Conservation (phyloP, 306 rosid species). For the Arachis hypogaea region DNA sequence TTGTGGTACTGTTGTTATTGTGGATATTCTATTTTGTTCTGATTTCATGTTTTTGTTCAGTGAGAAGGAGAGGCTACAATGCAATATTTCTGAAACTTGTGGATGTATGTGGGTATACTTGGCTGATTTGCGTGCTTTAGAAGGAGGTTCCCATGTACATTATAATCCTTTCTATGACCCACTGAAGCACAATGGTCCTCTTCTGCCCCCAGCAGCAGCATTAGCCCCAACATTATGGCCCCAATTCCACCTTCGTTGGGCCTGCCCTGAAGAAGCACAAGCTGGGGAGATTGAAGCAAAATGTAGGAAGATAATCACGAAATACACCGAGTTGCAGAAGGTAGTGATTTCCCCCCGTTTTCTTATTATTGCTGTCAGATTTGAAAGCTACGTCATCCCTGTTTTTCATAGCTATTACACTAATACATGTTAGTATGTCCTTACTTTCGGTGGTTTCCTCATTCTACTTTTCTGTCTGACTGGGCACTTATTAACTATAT, state of each 20-base stretch:
- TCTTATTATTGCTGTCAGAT: conserved; percentile 15
- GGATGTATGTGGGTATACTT: conserved; percentile 94
- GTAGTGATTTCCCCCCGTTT: conserved; percentile 46
- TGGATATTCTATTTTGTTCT: conserved; percentile 37
- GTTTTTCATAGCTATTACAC: conserved; percentile 12
- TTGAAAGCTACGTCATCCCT: conserved; percentile 5
- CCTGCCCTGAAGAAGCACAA: conserved; percentile 84
- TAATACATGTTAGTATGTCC: background rate
- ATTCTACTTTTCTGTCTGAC: conserved; percentile 17
- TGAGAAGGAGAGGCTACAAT: conserved; percentile 87
- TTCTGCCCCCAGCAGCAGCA: conserved; percentile 93
- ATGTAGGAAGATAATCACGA: conserved; percentile 64
- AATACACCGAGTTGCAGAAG: conserved; percentile 74
- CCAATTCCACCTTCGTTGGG: conserved; percentile 93
- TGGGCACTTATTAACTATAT: conserved; percentile 19
- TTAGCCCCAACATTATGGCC: conserved; percentile 98
- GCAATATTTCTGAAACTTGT: conserved; percentile 71
- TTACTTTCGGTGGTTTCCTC: background rate
- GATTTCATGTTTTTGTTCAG: conserved; percentile 49
- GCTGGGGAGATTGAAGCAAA: conserved; percentile 77
- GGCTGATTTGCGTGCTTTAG: conserved; percentile 70
- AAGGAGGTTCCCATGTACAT: conserved; percentile 76
- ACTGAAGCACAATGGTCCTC: conserved; percentile 55
- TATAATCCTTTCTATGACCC: conserved; percentile 84
- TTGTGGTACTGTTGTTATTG: background rate